Base-by-base conservation (phyloP, 148 eudicot species). In the Camellia granthamiana region DNA sequence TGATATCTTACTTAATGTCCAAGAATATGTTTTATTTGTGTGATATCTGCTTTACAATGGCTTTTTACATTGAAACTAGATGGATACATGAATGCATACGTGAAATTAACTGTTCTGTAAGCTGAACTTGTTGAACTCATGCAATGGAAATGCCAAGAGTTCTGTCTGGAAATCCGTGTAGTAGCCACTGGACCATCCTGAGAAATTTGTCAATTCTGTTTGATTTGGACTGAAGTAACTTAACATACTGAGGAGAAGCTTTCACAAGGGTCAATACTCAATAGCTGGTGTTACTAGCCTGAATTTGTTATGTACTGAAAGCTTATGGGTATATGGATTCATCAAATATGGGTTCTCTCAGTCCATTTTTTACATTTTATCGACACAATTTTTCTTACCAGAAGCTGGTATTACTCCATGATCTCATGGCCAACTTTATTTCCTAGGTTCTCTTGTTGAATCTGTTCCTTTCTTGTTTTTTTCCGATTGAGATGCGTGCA, bases 401-500 rank as follows among this genome's bases (percentile, higher is more conserved):
- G 10, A 72, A 72, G 43, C 30, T 47, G 63, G 59, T 59, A 21
- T 79, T 30, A 79, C 59, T 71, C 64, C 14, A 75, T 62, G 54
- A 63, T 30, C 60, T 10, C 49, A 72, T 58, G 59, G 46, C 70
- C 12, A 18, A 12, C 6, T 75, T 30, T 63, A 80, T 51, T 49
- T 19, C 63, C 72, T 41, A 41, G 68, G 44, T 64, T 80, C 30
- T 56, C 42, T 60, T 78, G 12, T 79, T 64, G 47, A 23, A 47
- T 38, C 47, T 77, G 42, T 47, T 58, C 46, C 75, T 64, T 64
- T 49, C 18, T 49, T 66, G 15, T 74, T 6, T 77, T 81, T 69
- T 64, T 65, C 41, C 79, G 73, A 44, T 67, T 23, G 75, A 64
- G 30, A 72, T 85, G 75, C 6, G 43, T 69, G 77, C 44, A 19